Conservation (phyloP, 106 monocot species). For the Dendrobium chrysotoxum region DNA sequence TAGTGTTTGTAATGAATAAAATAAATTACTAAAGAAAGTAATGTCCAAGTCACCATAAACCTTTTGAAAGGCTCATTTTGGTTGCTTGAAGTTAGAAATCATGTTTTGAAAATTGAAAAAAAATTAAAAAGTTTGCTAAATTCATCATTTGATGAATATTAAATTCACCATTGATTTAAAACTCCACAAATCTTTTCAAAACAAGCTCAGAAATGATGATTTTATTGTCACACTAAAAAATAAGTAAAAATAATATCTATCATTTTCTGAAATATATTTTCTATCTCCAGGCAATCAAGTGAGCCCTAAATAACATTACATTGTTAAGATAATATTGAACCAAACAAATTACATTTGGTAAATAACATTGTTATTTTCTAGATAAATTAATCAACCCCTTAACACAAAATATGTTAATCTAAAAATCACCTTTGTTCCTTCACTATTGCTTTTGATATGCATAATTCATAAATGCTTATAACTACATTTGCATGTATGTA, state of each 20-base stretch:
- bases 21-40: no score
- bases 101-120: no score
- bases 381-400: background rate
- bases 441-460: background rate
- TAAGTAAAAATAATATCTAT: background rate
- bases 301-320: background rate
- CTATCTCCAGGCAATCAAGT: background rate
- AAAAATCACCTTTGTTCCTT: background rate
- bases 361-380: background rate
- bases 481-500: conserved; percentile 7
- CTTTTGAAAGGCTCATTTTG: no score
- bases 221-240: background rate
- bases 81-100: no score
- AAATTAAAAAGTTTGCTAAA: no score
- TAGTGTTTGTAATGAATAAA: no score
- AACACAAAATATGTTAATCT: background rate
- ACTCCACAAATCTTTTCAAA: background rate
- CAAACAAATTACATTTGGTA: no score
- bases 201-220: background rate
- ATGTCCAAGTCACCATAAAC: no score
- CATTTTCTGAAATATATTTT: background rate
- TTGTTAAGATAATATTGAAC: background rate
- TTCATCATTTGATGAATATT: no score
- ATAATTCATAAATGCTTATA: background rate
- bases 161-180: background rate